A percentile compares a stretch with the other conserved stretches of the same genome.
Evolutionary conservation across 2,329 filamentous ascomycete genomes (phyloP).

Genomic region (Tetracladium maxilliforme): DNA sequence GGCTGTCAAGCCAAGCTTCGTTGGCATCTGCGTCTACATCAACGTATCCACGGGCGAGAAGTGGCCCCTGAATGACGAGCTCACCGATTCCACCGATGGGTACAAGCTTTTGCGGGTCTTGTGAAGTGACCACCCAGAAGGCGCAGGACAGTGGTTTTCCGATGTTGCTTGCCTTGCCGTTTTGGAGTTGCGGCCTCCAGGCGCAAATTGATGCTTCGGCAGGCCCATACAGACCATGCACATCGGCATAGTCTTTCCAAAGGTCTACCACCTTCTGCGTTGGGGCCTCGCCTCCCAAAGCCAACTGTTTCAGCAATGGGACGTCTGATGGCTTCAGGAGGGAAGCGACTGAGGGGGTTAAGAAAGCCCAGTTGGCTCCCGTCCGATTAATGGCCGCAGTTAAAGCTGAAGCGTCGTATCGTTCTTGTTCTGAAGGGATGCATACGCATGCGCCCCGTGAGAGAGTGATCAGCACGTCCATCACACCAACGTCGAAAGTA

Average conservation of each 20-base stretch:
- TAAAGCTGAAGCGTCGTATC: too few relatives aligned
- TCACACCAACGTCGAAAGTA: too few relatives aligned
- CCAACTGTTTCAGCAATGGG: constrained; percentile 33
- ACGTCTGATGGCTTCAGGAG: constrained; percentile 27
- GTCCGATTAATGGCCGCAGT: too few relatives aligned
- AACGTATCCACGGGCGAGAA: constrained; percentile 22
- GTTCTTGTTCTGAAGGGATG: too few relatives aligned
- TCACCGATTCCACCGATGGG: constrained; percentile 19
- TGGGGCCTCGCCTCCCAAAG: constrained; percentile 52
- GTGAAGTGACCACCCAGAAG: constrained; percentile 23
- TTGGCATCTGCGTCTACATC: constrained; percentile 18
- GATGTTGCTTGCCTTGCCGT: too few relatives aligned
- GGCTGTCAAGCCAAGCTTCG: constrained; percentile 16
- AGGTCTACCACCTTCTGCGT: too few relatives aligned
- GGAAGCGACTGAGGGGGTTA: constrained; percentile 26
- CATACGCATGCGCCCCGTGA: too few relatives aligned
- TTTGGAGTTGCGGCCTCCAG: too few relatives aligned
- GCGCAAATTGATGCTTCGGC: constrained; percentile 43
- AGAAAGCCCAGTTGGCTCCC: constrained; percentile 25
- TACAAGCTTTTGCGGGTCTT: constrained; percentile 16
- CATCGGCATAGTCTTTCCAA: too few relatives aligned
- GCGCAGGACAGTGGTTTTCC: constrained; percentile 2
- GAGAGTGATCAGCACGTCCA: too few relatives aligned
- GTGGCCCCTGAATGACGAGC: constrained; percentile 20
- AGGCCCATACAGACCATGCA: constrained; percentile 50